Percentiles rank a stretch among this genome's conserved stretches.
These are phyloP conservation scores for Amaranthus tricolor DNA, from an alignment of 179 eudicot species.

Conservation along the genomic window DNA sequence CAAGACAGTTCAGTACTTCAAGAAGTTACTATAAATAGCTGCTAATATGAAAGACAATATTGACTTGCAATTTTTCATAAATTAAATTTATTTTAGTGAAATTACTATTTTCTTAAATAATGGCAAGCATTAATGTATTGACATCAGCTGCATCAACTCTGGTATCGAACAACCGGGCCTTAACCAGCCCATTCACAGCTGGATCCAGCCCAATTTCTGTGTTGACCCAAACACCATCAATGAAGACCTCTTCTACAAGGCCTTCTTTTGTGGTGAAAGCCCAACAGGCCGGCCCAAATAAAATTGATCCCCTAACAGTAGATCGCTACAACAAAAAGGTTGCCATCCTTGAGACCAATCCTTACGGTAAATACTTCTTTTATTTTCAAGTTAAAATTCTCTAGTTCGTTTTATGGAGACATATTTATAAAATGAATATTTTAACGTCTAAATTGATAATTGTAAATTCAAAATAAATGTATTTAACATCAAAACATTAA, in stretches of 20 bases:
- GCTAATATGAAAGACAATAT: too few species aligned
- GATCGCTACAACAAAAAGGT: neutral
- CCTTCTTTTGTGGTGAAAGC: constrained; percentile 10
- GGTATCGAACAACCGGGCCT: neutral
- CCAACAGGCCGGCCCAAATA: constrained; percentile 7
- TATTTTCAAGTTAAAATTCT: neutral
- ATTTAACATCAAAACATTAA: too few species aligned
- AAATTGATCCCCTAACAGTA: neutral
- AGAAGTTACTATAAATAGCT: too few species aligned
- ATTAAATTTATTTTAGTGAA: too few species aligned
- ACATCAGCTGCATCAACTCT: neutral
- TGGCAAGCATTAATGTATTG: constrained; percentile 5
- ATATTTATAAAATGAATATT: too few species aligned
- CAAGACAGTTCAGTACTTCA: too few species aligned
- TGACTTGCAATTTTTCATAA: too few species aligned
- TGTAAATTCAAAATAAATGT: too few species aligned
- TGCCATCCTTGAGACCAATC: neutral
- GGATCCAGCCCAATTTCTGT: neutral
- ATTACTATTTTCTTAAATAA: neutral
- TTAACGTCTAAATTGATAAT: too few species aligned
- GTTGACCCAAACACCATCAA: neutral
- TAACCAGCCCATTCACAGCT: neutral
- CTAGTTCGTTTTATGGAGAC: too few species aligned
- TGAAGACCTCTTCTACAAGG: neutral
- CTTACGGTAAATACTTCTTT: constrained; percentile 6